phyloP scores from a whole-genome alignment of 2,329 filamentous ascomycete species.

The Pestalotiopsis fici region DNA sequence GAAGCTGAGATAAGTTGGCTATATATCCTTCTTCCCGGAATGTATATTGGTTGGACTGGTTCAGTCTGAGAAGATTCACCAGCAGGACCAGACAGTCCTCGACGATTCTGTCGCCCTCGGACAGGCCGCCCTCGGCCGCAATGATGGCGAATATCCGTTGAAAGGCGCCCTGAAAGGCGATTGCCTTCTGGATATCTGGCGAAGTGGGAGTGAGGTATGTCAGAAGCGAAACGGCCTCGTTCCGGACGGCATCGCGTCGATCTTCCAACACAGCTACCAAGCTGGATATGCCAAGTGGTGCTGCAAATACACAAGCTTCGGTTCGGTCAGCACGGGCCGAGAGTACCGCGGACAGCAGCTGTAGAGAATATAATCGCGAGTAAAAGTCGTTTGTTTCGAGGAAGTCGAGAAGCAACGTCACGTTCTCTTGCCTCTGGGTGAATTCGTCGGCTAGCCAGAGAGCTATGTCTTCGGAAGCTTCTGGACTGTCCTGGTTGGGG shows the following conservation, averaged over 20 bases:
- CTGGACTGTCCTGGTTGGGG: constrained; percentile 71
- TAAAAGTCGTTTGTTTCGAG: constrained; percentile 88
- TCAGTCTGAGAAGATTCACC: constrained; percentile 84
- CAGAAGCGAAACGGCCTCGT: constrained; percentile 83
- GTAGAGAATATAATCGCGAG: constrained; percentile 85
- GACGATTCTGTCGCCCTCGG: constrained; percentile 80
- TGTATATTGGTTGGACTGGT: constrained; percentile 88
- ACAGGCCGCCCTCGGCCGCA: constrained; percentile 76
- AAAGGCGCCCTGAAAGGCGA: constrained; percentile 94
- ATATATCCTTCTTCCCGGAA: constrained; percentile 91
- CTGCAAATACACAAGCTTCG: constrained; percentile 90
- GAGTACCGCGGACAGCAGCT: constrained; percentile 84
- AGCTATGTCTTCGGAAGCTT: constrained; percentile 94
- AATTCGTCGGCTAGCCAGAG: constrained; percentile 98
- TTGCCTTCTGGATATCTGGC: constrained; percentile 87
- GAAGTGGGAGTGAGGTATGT: constrained; percentile 87
- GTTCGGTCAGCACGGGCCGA: constrained; percentile 85
- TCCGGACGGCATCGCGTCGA: constrained; percentile 80
- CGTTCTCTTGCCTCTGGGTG: constrained; percentile 96
- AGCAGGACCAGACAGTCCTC: constrained; percentile 92
- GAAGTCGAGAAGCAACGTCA: constrained; percentile 85
- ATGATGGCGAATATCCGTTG: constrained; percentile 84
- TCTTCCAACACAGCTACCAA: constrained; percentile 86
- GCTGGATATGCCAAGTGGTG: constrained; percentile 83
- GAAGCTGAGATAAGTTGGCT: constrained; percentile 67